A percentile compares a stretch with the other conserved stretches of the same genome.
These are phyloP conservation scores for Ophiostoma pallidulum DNA, from an alignment of 2,329 filamentous ascomycete species.

Conservation along the genomic window DNA sequence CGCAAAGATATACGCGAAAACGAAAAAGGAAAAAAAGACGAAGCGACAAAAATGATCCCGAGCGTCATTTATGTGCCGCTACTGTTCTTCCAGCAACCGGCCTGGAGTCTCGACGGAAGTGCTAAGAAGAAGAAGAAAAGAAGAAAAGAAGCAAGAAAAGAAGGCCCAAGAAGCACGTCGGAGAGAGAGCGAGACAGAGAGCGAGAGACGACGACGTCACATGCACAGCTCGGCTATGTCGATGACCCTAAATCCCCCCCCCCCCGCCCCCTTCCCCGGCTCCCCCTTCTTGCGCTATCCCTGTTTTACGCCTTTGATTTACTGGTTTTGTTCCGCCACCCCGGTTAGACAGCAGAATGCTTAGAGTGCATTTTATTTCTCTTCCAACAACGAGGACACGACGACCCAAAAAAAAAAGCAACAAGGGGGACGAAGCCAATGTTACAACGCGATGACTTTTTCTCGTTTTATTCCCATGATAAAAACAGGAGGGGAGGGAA, in stretches of 20 bases:
- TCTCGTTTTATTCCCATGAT: neutral
- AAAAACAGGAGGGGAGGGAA: too few species aligned
- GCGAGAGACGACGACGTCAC: too few species aligned
- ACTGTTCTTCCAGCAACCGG: too few species aligned
- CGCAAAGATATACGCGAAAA: neutral
- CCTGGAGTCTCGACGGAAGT: too few species aligned
- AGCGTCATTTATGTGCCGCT: too few species aligned
- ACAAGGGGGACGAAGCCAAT: too few species aligned
- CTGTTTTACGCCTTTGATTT: neutral
- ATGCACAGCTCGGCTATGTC: too few species aligned
- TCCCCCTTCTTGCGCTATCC: neutral
- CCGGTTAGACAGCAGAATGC: conserved; percentile 13
- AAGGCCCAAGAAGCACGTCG: neutral
- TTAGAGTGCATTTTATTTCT: conserved; percentile 13
- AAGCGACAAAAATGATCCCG: neutral
- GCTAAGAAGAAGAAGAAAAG: too few species aligned
- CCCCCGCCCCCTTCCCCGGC: too few species aligned
- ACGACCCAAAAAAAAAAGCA: conserved; percentile 5
- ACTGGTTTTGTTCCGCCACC: conserved; percentile 5
- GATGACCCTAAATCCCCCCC: too few species aligned
- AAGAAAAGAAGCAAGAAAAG: neutral
- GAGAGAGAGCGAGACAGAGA: neutral
- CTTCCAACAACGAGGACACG: conserved; percentile 8
- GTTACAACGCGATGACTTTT: conserved; percentile 2
- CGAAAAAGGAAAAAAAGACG: neutral